Base-by-base conservation (phyloP, 225 moss, liverwort and hornwort genomes). In the Pleurozium schreberi region DNA sequence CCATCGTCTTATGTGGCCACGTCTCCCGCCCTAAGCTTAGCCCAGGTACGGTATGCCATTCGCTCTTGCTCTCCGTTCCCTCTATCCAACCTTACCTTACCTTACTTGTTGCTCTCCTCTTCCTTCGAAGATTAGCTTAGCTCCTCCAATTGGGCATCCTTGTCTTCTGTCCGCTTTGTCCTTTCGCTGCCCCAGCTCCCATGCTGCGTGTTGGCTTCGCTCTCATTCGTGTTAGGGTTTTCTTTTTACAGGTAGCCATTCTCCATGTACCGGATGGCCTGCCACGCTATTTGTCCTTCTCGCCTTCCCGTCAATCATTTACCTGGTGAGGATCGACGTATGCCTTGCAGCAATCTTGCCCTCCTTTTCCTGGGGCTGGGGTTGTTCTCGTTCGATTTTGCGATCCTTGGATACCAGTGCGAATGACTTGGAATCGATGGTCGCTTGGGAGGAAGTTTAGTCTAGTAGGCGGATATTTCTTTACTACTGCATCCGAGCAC, bases 181-280 rank as follows among this genome's bases (percentile, higher is more conserved):
- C 63, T 65, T 40, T 33, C 71, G 57, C 45, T 84, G 52, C 79
- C 61, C 71, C 31, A 68, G 74, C 85, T 90, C 40, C 53, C 50
- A 27, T 81, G 73, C 76, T 82, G 25, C 18, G 57, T 60, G 84
- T 43, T 49, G 76, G 64, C 80, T 28, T 87, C 79, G 61, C 79
- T 77, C 89, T 87, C 86, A 79, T 83, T 83, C 79, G 71, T 75
- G 91, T 89, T 90, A 86, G 90, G 90, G 90, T 90, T 92, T 82
- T 43, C 65, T 80, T 65, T 63, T 38, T 57, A 68, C 89, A 92
- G 89, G 88, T 69, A 81, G 85, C 49, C 70, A 78, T 58, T n/a
- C 59, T 87, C 70, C 65, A 84, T 36, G 27, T 64, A 64, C 87
- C 83, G 87, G 88, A 92, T 92, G 90, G 92, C 92, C 86, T 89